Percentiles rank a stretch among this genome's conserved stretches.
Conservation (phyloP, 1,284 basidiomycete genomes). For the Chalciporus sp. region DNA sequence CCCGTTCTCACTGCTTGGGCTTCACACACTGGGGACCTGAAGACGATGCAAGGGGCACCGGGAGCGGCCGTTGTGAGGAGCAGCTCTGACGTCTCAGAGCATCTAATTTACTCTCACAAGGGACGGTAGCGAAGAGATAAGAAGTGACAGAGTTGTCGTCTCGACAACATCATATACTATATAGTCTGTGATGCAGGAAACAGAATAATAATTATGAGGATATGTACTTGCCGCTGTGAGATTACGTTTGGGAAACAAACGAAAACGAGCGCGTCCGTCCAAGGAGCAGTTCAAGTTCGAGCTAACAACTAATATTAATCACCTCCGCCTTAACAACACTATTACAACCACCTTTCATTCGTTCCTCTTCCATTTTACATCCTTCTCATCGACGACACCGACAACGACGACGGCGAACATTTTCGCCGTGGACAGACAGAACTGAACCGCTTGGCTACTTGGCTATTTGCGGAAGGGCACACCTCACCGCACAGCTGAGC, state of each 20-base stretch:
- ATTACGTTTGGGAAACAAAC: slow-evolving; percentile 20
- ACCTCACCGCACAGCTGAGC: slow-evolving; percentile 22
- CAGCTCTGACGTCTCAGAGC: slow-evolving; percentile 11
- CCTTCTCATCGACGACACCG: slow-evolving; percentile 8
- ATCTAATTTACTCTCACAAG: slow-evolving; percentile 2
- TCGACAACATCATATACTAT: too few species aligned
- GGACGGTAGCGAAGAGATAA: slow-evolving; percentile 1
- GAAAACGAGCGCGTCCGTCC: not conserved
- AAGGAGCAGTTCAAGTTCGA: not conserved
- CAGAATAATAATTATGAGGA: not conserved
- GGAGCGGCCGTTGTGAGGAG: not conserved
- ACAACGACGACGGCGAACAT: slow-evolving; percentile 2
- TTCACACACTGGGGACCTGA: slow-evolving; percentile 1
- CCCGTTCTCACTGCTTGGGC: slow-evolving; percentile 15
- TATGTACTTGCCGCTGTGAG: not conserved
- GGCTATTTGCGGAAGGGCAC: slow-evolving; percentile 25
- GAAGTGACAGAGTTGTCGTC: not conserved
- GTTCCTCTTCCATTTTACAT: slow-evolving; percentile 5
- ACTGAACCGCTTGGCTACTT: slow-evolving; percentile 23
- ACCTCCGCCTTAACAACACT: slow-evolving; percentile 31
- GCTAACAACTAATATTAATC: slow-evolving; percentile 8
- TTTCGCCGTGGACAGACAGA: slow-evolving; percentile 6
- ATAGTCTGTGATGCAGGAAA: not conserved
- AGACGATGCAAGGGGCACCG: not conserved
- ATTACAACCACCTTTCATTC: slow-evolving; percentile 16